phyloP scores from a whole-genome alignment of 257 asterid species.

The Penstemon eatonii region DNA sequence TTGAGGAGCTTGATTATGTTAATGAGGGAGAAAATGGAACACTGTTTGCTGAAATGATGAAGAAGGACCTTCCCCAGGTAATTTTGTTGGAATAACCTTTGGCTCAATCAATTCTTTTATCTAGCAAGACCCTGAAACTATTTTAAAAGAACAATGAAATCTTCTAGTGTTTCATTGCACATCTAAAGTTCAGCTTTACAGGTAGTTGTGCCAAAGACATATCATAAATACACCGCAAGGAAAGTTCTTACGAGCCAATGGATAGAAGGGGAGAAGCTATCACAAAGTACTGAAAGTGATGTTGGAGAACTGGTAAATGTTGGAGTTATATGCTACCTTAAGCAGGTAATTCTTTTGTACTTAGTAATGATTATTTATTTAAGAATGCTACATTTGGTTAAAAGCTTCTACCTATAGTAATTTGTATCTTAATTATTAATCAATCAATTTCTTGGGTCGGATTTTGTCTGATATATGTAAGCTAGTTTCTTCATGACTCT shows the following conservation, averaged over 20 bases:
- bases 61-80: slow-evolving; percentile 99
- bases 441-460: neutral
- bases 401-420: neutral
- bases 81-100: neutral
- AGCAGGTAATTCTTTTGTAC: slow-evolving; percentile 64
- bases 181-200: slow-evolving; percentile 32
- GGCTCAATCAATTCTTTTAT: slow-evolving; percentile 1
- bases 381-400: slow-evolving; percentile 6
- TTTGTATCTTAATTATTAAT: neutral
- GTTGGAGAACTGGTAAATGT: slow-evolving; percentile 97
- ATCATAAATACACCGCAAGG: slow-evolving; percentile 80
- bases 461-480: neutral
- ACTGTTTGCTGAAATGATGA: slow-evolving; percentile 90
- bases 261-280: slow-evolving; percentile 97
- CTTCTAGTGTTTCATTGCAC: slow-evolving; percentile 11
- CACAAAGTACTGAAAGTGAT: slow-evolving; percentile 99
- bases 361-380: slow-evolving; percentile 6
- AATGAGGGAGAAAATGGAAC: slow-evolving; percentile 98
- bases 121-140: neutral
- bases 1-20: slow-evolving; percentile 96
- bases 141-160: neutral
- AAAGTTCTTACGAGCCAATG: slow-evolving; percentile 93
- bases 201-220: slow-evolving; percentile 98
- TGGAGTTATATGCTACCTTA: slow-evolving; percentile 99
- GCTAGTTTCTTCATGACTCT: neutral